Evolutionary conservation across 2,329 filamentous ascomycete species (phyloP).

Genomic region (Pyrenophora graminea): DNA sequence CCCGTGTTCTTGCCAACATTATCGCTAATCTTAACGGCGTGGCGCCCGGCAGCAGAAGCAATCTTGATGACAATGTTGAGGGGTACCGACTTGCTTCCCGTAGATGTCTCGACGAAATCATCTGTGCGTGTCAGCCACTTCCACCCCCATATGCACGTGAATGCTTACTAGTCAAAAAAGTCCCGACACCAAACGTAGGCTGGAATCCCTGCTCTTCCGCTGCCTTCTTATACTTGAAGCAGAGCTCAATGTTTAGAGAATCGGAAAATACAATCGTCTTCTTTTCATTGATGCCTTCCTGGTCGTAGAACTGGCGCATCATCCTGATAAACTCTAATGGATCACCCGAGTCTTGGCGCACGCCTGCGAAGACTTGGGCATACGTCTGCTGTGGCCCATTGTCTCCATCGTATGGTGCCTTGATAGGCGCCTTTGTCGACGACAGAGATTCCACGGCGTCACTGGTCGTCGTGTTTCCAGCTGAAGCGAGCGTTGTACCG

Average conservation of each 20-base stretch:
- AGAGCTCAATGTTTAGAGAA: constrained; percentile 87
- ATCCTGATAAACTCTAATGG: constrained; percentile 76
- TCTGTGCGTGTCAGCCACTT: constrained; percentile 53
- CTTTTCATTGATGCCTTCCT: constrained; percentile 72
- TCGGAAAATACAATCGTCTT: constrained; percentile 97
- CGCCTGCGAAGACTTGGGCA: constrained; percentile 79
- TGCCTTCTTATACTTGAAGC: constrained; percentile 84
- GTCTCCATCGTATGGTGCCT: constrained; percentile 47
- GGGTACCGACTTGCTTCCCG: constrained; percentile 81
- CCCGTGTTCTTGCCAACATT: constrained; percentile 95
- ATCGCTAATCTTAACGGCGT: constrained; percentile 87
- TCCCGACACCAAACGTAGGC: constrained; percentile 91
- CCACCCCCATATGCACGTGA: neutral
- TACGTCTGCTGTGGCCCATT: constrained; percentile 64
- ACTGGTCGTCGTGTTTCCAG: constrained; percentile 48
- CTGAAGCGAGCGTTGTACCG: constrained; percentile 48
- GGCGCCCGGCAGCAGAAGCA: constrained; percentile 76
- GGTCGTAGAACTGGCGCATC: constrained; percentile 81
- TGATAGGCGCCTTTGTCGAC: constrained; percentile 49
- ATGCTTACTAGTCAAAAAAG: constrained; percentile 78
- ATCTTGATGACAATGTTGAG: constrained; percentile 99
- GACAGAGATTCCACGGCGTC: constrained; percentile 43
- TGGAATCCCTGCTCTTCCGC: constrained; percentile 80
- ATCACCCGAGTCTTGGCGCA: constrained; percentile 89
- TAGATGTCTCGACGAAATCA: constrained; percentile 76